Conservation (phyloP, 2,329 filamentous ascomycete genomes). For the Aspergillus pseudonomiae region DNA sequence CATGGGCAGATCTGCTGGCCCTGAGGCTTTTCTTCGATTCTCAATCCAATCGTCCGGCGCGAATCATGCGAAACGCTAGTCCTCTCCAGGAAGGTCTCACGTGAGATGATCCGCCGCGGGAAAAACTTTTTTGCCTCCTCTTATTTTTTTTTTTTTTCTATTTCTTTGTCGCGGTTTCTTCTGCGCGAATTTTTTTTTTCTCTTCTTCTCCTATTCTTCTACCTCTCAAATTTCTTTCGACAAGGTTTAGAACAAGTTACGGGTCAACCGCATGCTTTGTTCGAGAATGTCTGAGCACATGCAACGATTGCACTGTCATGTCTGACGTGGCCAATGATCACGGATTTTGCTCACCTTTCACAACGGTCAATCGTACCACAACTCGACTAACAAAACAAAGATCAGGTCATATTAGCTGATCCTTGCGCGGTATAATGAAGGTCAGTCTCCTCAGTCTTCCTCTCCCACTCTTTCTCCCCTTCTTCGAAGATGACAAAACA, state of each 20-base stretch:
- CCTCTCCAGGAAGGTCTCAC: conserved; percentile 15
- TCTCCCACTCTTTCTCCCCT: conserved; percentile 16
- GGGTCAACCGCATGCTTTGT: neutral
- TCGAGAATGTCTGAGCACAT: conserved; percentile 1
- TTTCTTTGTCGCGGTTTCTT: conserved; percentile 17
- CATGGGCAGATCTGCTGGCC: conserved; percentile 10
- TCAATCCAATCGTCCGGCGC: conserved; percentile 1
- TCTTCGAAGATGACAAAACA: conserved; percentile 62
- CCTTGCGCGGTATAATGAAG: conserved; percentile 8
- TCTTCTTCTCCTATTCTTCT: conserved; percentile 9
- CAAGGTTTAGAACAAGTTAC: neutral
- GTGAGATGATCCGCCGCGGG: conserved; percentile 10
- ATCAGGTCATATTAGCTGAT: conserved; percentile 5
- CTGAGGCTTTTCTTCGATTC: conserved; percentile 19
- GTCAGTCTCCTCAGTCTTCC: conserved; percentile 27
- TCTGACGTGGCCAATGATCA: neutral
- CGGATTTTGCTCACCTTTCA: neutral
- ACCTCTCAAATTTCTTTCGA: conserved; percentile 30
- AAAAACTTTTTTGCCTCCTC: conserved; percentile 15
- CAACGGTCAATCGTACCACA: neutral
- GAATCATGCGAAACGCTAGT: conserved; percentile 19
- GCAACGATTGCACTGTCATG: neutral
- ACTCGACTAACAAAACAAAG: neutral
- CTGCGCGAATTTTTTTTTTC: conserved; percentile 19
- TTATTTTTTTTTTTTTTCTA: conserved; percentile 16